These are phyloP conservation scores for Tuber aestivum DNA, from an alignment of 495 filamentous ascomycete species.

Conservation along the genomic window DNA sequence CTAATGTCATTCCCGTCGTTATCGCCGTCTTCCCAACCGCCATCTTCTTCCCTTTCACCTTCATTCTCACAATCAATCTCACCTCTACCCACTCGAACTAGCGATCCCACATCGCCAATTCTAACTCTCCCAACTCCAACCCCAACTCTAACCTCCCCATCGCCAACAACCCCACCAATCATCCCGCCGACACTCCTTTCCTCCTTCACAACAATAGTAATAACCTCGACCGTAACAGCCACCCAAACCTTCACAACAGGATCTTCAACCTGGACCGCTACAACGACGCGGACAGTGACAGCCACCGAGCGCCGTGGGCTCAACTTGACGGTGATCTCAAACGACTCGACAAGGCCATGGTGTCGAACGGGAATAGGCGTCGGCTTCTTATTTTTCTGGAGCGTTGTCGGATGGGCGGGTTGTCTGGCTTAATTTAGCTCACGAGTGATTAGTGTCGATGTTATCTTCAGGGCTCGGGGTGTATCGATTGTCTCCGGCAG, in stretches of 20 bases:
- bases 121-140: neutral
- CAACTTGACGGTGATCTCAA: neutral
- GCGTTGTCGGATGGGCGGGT: neutral
- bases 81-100: constrained; percentile 56
- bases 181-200: neutral
- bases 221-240: neutral
- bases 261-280: neutral
- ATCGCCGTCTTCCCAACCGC: constrained; percentile 47
- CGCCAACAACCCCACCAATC: neutral
- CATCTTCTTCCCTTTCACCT: constrained; percentile 54
- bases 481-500: neutral
- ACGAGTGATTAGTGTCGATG: neutral
- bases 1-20: neutral
- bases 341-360: neutral
- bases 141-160: neutral
- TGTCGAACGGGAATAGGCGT: neutral
- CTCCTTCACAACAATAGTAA: neutral
- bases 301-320: neutral
- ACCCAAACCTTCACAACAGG: neutral
- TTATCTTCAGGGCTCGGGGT: neutral
- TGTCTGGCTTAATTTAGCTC: neutral
- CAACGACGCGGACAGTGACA: neutral
- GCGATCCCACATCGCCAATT: neutral
- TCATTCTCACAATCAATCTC: constrained; percentile 72
- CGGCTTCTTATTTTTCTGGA: neutral